Percentiles rank a stretch among this genome's conserved stretches.
Conservation (phyloP, 2,329 filamentous ascomycete genomes). For the Blastomyces percursus region DNA sequence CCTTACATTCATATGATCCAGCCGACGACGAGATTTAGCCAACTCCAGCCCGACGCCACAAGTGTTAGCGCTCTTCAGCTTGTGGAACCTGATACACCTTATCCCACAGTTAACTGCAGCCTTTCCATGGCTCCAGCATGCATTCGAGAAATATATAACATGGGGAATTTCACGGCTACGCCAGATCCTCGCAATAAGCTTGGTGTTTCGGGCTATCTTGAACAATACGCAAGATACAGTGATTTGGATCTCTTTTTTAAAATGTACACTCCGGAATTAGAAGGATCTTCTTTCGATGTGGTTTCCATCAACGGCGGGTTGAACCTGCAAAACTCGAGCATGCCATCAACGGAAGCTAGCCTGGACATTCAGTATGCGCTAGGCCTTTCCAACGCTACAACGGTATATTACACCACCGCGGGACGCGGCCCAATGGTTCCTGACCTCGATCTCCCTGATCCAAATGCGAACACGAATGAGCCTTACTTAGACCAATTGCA, state of each 20-base stretch:
- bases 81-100: slow-evolving; percentile 10
- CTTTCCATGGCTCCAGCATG: slow-evolving; percentile 39
- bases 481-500: slow-evolving; percentile 55
- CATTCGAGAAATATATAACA: slow-evolving; percentile 40
- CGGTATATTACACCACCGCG: slow-evolving; percentile 49
- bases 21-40: slow-evolving; percentile 53
- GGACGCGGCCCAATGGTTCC: slow-evolving; percentile 44
- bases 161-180: slow-evolving; percentile 32
- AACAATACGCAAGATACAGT: slow-evolving; percentile 41
- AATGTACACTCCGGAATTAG: slow-evolving; percentile 43
- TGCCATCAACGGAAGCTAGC: slow-evolving; percentile 47
- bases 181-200: slow-evolving; percentile 31
- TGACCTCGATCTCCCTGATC: slow-evolving; percentile 34
- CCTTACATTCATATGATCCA: slow-evolving; percentile 51
- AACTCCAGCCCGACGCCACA: slow-evolving; percentile 35
- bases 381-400: slow-evolving; percentile 44
- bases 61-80: slow-evolving; percentile 20
- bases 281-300: slow-evolving; percentile 46
- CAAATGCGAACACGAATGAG: slow-evolving; percentile 46
- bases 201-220: slow-evolving; percentile 40
- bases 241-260: slow-evolving; percentile 49
- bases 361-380: slow-evolving; percentile 53
- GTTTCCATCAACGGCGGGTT: slow-evolving; percentile 47
- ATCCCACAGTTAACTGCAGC: slow-evolving; percentile 27
- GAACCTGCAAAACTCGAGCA: slow-evolving; percentile 37